Base-by-base conservation (phyloP, 2,329 filamentous ascomycete genomes). In the Scytalidium lignicola region DNA sequence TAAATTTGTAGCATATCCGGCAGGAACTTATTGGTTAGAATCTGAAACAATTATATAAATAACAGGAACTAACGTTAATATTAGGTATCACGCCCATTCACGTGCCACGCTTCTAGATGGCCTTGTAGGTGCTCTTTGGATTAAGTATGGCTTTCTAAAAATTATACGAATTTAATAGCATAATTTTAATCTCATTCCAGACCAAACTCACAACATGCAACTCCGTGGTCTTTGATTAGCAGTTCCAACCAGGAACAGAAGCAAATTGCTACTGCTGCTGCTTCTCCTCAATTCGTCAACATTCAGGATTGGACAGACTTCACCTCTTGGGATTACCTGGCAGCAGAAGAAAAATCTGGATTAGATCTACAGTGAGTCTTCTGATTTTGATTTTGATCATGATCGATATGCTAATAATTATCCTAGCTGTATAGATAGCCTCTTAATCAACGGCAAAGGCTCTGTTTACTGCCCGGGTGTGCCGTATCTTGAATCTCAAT, bases 41-140 rank as follows among this genome's bases (percentile, higher is more conserved):
- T 12, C 19, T 8, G 15, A 41, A 41, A n/a, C n/a, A 28, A 28
- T 13, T 28, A 28, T n/a, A n/a, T 9, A n/a, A 37, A 17, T 37
- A 17, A 13, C 10, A 5, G 41, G 5, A 12, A 5, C 22, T 43
- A 5, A 43, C n/a, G 6, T 5, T 21, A 13, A n/a, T 20, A 13
- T n/a, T 28, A 43, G 48, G 48, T 69, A 62, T 43, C 67, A 70
- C 53, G 55, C 58, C 5, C 70, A 73, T 54, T 70, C 53, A 41
- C 51, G 52, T n/a, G 55, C 53, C 3, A 51, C 58, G 29, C 53
- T 62, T 20, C 49, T 52, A 3, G 60, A 52, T 29, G 60, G 60
- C 3, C 32, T 62, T 7, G 55, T 57, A 26, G 60, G 60, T 15
- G 51, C 60, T 13, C 56, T 63, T 12, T 43, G 58, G 40, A 57